Base-by-base conservation (phyloP, 108 stramenopile genomes). In the Cyclotella baltica region DNA sequence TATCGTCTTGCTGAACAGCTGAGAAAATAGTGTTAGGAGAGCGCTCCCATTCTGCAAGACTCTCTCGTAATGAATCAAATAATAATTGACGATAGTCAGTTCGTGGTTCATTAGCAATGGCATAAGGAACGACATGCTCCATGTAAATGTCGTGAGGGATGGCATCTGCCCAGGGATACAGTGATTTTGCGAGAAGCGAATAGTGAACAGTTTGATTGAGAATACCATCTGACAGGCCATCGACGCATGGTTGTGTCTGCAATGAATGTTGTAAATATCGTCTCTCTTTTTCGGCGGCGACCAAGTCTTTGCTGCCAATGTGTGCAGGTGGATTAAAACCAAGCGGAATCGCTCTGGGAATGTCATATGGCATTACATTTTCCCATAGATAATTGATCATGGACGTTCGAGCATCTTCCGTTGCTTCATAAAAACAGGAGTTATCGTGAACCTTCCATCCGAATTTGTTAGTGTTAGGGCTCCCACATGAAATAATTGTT, bases 101-200 rank as follows among this genome's bases (percentile, higher is more conserved):
- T 22, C 96, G 67, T 11, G 91, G 89, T 78, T 97, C 96, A 74
- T 95, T 97, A 3, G 85, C 63, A 72, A 86, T 81, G 3, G 93
- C 91, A 86, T 86, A 97, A n/a, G 88, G 87, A 53, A 90, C 58
- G 13, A 95, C 92, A 73, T 94, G 95, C 64, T 97, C 92, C 37
- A 83, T 58, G 52, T 85, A 97, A n/a, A 93, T 84, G 15, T 83
- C 67, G 53, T 73, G 56, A 1, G 93, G 92, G 10, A 95, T 51
- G 10, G 46, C 56, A 78, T 91, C 90, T 5, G 95, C 85, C 89
- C 89, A 94, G 0, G 83, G 68, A 71, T 90, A 93, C 3, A 73
- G 19, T 15, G 67, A 48, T 72, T 89, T 93, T 23, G 92, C 86
- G 23, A 88, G 71, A 20, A 96, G 65, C 11, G 92, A 88, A 31